Base-by-base conservation (phyloP, 1,139 yeast genomes). In the Taphrina confusa region DNA sequence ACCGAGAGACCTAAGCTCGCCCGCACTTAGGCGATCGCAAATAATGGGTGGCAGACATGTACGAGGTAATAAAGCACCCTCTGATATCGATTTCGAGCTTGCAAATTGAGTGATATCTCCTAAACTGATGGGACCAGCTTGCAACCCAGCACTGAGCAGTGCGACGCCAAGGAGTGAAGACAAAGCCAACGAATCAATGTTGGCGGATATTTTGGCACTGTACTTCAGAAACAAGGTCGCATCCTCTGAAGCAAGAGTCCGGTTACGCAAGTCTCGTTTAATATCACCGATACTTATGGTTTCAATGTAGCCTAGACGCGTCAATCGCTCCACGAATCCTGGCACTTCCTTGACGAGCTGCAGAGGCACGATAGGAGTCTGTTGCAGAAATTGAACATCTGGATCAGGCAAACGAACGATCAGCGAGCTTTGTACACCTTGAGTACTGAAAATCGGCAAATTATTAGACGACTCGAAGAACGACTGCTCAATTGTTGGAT, bases 361-460 rank as follows among this genome's bases (percentile, higher is more conserved):
- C 12, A 63, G 64, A 2, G 72, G 70, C 2, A 75, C 64, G 22
- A 73, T 62, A 0, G 76, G 74, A 4, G 70, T 67, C 5, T 62
- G 61, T 18, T 70, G 66, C 47, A 74, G 63, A 46, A 75, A 70
- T 5, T 66, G 55, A 3, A 70, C 69, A 30, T 67, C 66, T 3
- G 67, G 69, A 1, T 65, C 65, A 52, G 74, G 68, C 2, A 73
- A 61, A 11, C 76, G 65, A 4, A 70, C 73, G 39, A 69, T 67
- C 5, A 65, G 61, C 3, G 75, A 71, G 1, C 72, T 66, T 45
- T 66, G 62, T 18, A 75, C 66, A 0, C 76, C 76, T 30, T 68
- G 65, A 11, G 70, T 67, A 0, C 75, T 68, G 2, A 75, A 74
- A 3, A 75, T 62, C 6, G 73, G 68, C 3, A 62, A 59, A 1